These are phyloP conservation scores for Camellia oleifera DNA, from an alignment of 179 eudicot species.

Conservation along the genomic window DNA sequence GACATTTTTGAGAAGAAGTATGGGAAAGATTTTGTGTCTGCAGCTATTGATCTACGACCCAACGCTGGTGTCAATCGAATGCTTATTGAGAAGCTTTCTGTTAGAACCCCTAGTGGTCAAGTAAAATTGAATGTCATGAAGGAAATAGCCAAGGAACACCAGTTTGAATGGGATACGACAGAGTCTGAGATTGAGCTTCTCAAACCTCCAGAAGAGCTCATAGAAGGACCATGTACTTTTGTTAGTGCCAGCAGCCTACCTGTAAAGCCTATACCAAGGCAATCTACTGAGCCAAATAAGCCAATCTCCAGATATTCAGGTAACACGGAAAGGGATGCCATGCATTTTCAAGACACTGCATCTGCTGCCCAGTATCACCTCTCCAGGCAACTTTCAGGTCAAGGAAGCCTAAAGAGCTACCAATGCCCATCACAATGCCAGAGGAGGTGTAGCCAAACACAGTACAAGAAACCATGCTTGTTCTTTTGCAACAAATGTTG, in stretches of 20 bases:
- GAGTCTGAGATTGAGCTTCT: conserved; percentile 87
- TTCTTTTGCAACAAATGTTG: conserved; percentile 65
- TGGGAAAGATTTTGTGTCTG: conserved; percentile 88
- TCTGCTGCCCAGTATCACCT: conserved; percentile 50
- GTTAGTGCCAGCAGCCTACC: conserved; percentile 80
- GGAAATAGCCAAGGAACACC: conserved; percentile 94
- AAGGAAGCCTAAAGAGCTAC: conserved; percentile 21
- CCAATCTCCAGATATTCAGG: conserved; percentile 39
- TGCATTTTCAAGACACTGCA: conserved; percentile 55
- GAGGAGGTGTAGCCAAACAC: conserved; percentile 48
- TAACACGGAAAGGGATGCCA: conserved; percentile 27
- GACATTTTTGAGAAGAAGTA: conserved; percentile 85
- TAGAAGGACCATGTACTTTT: conserved; percentile 81
- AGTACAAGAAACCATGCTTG: conserved; percentile 62
- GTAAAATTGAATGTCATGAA: conserved; percentile 52
- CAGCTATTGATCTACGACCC: conserved; percentile 95
- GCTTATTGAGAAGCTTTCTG: conserved; percentile 94
- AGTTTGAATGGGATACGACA: conserved; percentile 82
- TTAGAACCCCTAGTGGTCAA: conserved; percentile 53
- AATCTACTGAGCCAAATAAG: conserved; percentile 36
- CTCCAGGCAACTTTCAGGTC: conserved; percentile 12
- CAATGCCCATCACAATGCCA: conserved; percentile 46
- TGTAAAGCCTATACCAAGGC: conserved; percentile 36
- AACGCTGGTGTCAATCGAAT: conserved; percentile 81
- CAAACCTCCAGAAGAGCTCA: conserved; percentile 84